Evolutionary conservation across 768 basidiomycete species (phyloP).

Genomic region (Hericium alpestre): DNA sequence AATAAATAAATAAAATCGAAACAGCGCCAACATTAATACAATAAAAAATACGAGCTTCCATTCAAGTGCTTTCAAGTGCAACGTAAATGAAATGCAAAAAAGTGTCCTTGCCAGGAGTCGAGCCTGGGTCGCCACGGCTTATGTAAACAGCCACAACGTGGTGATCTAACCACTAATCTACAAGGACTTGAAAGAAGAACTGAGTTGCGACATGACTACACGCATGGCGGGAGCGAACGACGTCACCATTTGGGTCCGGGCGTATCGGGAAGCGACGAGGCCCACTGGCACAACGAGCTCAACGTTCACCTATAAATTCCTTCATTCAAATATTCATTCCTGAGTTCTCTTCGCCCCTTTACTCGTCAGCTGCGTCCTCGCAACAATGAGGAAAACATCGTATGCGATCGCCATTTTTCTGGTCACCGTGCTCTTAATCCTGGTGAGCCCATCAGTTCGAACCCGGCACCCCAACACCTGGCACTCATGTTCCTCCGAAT

Average conservation of each 20-base stretch:
- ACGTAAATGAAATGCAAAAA: conserved; percentile 1
- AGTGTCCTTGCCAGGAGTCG: conserved; percentile 27
- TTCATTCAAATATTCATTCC: no score
- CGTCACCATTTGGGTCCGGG: neutral
- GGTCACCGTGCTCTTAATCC: conserved; percentile 35
- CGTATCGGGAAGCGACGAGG: no score
- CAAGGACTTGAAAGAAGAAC: conserved; percentile 19
- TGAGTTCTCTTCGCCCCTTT: no score
- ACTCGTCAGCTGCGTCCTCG: neutral
- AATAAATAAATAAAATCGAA: no score
- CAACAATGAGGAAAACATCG: conserved; percentile 55
- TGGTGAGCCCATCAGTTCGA: conserved; percentile 31
- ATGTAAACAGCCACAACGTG: conserved; percentile 24
- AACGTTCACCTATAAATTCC: no score
- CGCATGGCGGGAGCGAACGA: neutral
- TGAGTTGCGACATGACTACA: no score
- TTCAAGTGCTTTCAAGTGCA: no score
- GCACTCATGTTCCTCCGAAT: neutral
- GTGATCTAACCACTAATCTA: conserved; percentile 38
- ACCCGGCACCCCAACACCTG: neutral
- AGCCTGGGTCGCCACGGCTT: conserved; percentile 30
- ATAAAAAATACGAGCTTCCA: no score
- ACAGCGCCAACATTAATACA: no score
- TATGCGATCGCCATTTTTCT: conserved; percentile 56
- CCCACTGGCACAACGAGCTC: no score